These are phyloP conservation scores for Leishmania tropica DNA, from an alignment of 208 protist species.

Conservation along the genomic window DNA sequence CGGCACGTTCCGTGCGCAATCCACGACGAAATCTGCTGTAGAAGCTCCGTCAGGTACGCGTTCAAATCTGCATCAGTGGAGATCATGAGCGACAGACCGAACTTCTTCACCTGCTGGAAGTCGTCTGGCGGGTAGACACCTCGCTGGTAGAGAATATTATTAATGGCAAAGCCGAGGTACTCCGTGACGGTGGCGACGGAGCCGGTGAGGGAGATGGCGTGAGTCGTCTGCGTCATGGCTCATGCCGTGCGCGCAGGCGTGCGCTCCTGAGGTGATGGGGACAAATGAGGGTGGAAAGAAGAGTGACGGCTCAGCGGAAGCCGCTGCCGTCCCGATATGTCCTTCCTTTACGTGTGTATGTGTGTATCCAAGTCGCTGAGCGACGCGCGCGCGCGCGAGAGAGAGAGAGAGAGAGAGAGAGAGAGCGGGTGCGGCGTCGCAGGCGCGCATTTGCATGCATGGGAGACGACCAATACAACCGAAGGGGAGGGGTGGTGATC, in stretches of 20 bases:
- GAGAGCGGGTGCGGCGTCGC: not conserved
- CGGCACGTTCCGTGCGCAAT: conserved; percentile 89
- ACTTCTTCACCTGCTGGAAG: conserved; percentile 95
- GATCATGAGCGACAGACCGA: conserved; percentile 95
- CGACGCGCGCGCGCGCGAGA: not conserved
- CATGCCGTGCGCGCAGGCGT: not conserved
- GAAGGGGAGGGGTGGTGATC: not conserved
- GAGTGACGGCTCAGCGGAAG: not conserved
- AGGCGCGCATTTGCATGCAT: not conserved
- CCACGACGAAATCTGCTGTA: conserved; percentile 95
- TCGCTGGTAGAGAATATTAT: conserved; percentile 96
- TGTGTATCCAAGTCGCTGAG: not conserved
- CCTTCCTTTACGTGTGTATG: not conserved
- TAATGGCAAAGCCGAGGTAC: conserved; percentile 96
- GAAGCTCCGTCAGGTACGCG: conserved; percentile 94
- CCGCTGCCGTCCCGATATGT: not conserved
- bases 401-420: no score
- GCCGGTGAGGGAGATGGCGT: conserved; percentile 95
- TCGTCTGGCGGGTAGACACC: conserved; percentile 97
- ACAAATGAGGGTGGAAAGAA: not conserved
- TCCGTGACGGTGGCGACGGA: conserved; percentile 97
- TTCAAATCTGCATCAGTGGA: conserved; percentile 95
- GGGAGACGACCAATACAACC: not conserved
- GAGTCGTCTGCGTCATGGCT: conserved; percentile 46
- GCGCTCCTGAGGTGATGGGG: not conserved